Base-by-base conservation (phyloP, 2,329 filamentous ascomycete species). In the Shiraia sp. region DNA sequence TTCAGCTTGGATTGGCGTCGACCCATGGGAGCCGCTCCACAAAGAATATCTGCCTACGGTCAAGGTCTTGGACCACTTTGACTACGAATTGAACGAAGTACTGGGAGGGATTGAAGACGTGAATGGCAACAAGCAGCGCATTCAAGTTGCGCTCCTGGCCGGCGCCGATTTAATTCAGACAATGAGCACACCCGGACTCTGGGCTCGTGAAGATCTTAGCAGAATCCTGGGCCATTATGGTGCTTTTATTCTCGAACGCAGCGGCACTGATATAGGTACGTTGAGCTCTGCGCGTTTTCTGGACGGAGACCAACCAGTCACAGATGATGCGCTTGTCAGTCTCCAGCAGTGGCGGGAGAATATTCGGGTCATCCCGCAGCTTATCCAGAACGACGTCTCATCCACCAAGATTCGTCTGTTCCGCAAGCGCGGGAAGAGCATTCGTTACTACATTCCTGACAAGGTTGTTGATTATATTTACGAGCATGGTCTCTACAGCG, bases 31-130 rank as follows among this genome's bases (percentile, higher is more conserved):
- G 75, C 87, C 89, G n/a, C 76, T 87, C 58, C 84, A 95, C 72
- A 81, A 85, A 61, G 79, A 87, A 53, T 97, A 96, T 66, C 85
- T 90, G 49, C 90, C 90, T 12, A 97, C 92, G 1, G 92, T 91
- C 27, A 81, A 87, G 57, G 91, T 96, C 28, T 77, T 96, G 34
- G 90, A 95, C 63, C 92, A 96, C 71, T 93, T 96, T 59, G 85
- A 95, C 54, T 75, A 92, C 63, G 90, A 96, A 68, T 88, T 96
- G 65, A 96, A 96, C 66, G 79, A 81, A 16, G 80, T 89, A 31
- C 75, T 85, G 22, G 85, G 86, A 27, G 91, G 91, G 6, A 81
- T 93, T 22, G 79, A 87, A 58, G 81, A 79, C 32, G 76, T 79
- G 14, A 79, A 86, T 52, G 89, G 88, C 45, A 75, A 76, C 38